phyloP scores from a whole-genome alignment of 1,284 basidiomycete genomes.

The Puccinia triticina region DNA sequence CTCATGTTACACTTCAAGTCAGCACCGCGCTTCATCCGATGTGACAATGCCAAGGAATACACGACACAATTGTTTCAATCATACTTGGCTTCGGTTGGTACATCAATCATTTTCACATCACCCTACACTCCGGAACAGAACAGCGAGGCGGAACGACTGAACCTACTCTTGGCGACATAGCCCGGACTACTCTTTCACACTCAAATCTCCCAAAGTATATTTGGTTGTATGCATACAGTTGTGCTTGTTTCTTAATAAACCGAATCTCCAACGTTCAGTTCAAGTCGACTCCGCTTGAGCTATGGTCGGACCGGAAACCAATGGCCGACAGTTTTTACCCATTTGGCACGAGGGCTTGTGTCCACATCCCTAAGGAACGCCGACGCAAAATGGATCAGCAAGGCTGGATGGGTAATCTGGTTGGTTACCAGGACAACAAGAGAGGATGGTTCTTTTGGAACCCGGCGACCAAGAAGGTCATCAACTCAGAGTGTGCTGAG shows the following conservation, averaged over 20 bases:
- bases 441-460: slow-evolving; percentile 23
- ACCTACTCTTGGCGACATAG: slow-evolving; percentile 24
- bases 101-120: no score
- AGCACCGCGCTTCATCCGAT: no score
- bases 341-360: no score
- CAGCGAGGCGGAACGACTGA: slow-evolving; percentile 21
- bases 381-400: no score
- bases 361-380: no score
- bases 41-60: no score
- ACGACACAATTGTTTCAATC: no score
- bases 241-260: slow-evolving; percentile 11
- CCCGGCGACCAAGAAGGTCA: neutral
- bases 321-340: neutral
- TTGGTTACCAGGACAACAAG: no score
- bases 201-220: neutral
- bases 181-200: neutral
- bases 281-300: neutral
- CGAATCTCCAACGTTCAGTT: neutral
- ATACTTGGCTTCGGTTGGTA: no score
- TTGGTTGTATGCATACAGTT: slow-evolving; percentile 6
- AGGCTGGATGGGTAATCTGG: no score
- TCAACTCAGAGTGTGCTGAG: neutral
- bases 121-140: no score
- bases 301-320: neutral
- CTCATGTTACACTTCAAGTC: no score